These are phyloP conservation scores for Crithidia sp. DNA, from an alignment of 208 protist species.

Conservation along the genomic window DNA sequence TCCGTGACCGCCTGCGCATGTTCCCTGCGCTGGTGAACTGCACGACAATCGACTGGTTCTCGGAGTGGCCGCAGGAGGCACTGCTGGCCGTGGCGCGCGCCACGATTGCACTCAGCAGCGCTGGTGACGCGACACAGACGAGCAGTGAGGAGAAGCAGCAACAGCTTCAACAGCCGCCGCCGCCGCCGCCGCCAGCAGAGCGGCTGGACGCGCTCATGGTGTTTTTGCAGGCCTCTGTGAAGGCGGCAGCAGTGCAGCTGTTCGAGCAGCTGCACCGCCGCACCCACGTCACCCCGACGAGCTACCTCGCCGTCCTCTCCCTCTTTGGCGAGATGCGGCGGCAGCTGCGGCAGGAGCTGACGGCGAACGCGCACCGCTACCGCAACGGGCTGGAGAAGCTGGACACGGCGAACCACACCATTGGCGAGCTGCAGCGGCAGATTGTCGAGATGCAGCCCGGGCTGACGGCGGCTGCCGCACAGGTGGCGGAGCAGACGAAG, in stretches of 20 bases:
- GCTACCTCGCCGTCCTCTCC: conserved; percentile 94
- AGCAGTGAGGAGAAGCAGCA: too few species aligned
- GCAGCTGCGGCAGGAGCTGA: conserved; percentile 66
- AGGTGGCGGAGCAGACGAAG: conserved; percentile 92
- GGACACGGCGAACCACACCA: conserved; percentile 89
- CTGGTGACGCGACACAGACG: background rate
- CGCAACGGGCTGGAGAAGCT: conserved; percentile 93
- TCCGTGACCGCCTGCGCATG: conserved; percentile 94
- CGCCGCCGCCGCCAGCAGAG: conserved; percentile 35
- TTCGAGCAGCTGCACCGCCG: conserved; percentile 87
- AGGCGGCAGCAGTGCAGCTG: conserved; percentile 80
- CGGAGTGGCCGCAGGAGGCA: conserved; percentile 94
- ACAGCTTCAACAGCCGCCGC: too few species aligned
- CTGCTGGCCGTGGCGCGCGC: conserved; percentile 86
- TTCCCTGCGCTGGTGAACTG: conserved; percentile 98
- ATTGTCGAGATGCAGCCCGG: conserved; percentile 95
- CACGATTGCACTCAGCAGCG: conserved; percentile 14
- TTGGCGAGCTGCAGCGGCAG: conserved; percentile 94
- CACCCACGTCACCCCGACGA: conserved; percentile 96
- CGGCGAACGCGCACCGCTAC: conserved; percentile 72
- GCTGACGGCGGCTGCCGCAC: conserved; percentile 81
- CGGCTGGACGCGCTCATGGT: conserved; percentile 87
- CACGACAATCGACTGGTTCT: conserved; percentile 98
- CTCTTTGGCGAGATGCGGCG: conserved; percentile 85
- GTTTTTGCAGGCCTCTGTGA: conserved; percentile 89